Evolutionary conservation across 148 eudicot genomes (phyloP).

Genomic region (Talinum fruticosum): DNA sequence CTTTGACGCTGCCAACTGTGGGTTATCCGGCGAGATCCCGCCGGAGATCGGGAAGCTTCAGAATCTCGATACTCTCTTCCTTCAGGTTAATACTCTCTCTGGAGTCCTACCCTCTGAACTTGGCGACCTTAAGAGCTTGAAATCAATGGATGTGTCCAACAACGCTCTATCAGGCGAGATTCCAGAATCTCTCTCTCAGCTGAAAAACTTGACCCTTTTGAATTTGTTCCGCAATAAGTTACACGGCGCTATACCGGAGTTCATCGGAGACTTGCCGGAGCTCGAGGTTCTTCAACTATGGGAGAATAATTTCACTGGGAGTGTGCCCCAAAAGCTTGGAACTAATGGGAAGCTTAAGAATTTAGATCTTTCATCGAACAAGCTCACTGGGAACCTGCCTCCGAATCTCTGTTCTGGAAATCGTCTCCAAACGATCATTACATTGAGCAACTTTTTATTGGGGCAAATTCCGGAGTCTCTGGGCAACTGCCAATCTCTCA

Average conservation of each 20-base stretch:
- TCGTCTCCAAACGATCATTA: conserved; percentile 57
- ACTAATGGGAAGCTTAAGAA: conserved; percentile 46
- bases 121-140: conserved; percentile 50
- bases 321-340: conserved; percentile 52
- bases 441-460: conserved; percentile 63
- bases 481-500: conserved; percentile 61
- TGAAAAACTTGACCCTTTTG: conserved; percentile 55
- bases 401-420: conserved; percentile 58
- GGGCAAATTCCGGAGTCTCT: conserved; percentile 80
- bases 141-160: conserved; percentile 87
- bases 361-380: conserved; percentile 83
- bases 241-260: conserved; percentile 62
- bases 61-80: conserved; percentile 28
- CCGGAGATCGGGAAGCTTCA: neutral
- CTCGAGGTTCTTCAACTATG: conserved; percentile 70
- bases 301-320: conserved; percentile 78
- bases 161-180: conserved; percentile 63
- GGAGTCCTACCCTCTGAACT: conserved; percentile 45
- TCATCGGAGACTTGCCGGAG: conserved; percentile 69
- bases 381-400: conserved; percentile 73
- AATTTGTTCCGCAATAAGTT: conserved; percentile 66
- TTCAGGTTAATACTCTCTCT: conserved; percentile 57
- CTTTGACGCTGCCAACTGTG: conserved; percentile 69
- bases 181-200: conserved; percentile 40
- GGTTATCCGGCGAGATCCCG: conserved; percentile 41